Conservation (phyloP, 2,329 filamentous ascomycete species). For the Phoma sp. region DNA sequence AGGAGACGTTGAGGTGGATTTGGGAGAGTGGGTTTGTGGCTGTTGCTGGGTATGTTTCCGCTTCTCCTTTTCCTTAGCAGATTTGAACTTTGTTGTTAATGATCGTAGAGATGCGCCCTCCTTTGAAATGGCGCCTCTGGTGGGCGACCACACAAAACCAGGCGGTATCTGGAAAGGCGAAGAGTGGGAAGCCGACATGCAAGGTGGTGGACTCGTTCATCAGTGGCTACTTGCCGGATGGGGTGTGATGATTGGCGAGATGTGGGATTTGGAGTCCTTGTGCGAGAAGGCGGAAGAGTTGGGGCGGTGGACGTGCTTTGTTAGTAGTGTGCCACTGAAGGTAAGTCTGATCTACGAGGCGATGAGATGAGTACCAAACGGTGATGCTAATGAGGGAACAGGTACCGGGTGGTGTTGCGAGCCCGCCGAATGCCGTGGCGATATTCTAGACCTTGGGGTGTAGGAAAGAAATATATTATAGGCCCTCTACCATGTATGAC, state of each 20-base stretch:
- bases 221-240: conserved; percentile 45
- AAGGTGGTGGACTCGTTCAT: conserved; percentile 44
- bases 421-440: conserved; percentile 48
- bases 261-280: conserved; percentile 59
- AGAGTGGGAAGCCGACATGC: conserved; percentile 45
- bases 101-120: conserved; percentile 44
- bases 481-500: too few relatives aligned
- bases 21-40: conserved; percentile 58
- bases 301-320: conserved; percentile 65
- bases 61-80: conserved; percentile 31
- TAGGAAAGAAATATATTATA: neutral
- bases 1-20: conserved; percentile 52
- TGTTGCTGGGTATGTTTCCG: conserved; percentile 48
- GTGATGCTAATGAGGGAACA: conserved; percentile 21
- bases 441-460: conserved; percentile 36
- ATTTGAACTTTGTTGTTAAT: neutral
- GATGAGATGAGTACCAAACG: too few relatives aligned
- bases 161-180: conserved; percentile 46
- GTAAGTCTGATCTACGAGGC: conserved; percentile 29
- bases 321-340: conserved; percentile 67
- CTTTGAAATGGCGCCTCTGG: conserved; percentile 55
- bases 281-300: conserved; percentile 61
- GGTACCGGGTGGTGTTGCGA: conserved; percentile 57
- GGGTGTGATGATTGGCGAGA: conserved; percentile 51
- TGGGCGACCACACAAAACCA: conserved; percentile 40